phyloP scores from a whole-genome alignment of 2,329 filamentous ascomycete species.

The Phialemoniopsis sp. region DNA sequence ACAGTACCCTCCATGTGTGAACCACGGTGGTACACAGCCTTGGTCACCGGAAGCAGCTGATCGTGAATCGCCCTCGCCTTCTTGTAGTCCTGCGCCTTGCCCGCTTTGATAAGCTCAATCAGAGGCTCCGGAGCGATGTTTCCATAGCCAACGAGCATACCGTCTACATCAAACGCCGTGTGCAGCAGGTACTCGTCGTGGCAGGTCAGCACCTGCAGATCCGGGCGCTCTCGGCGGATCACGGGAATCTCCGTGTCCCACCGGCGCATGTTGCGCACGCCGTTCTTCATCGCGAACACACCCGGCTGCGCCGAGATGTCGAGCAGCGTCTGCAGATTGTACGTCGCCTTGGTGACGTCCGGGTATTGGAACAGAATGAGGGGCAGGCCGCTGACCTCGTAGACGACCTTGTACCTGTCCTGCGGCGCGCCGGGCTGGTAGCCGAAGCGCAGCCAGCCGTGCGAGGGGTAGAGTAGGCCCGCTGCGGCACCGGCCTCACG shows the following conservation, averaged over 20 bases:
- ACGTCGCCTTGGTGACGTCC: constrained; percentile 48
- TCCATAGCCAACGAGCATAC: constrained; percentile 50
- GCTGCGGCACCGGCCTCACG: constrained; percentile 46
- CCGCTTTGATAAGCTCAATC: constrained; percentile 44
- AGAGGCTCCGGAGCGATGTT: constrained; percentile 47
- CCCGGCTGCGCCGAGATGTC: constrained; percentile 48
- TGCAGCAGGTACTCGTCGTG: constrained; percentile 50
- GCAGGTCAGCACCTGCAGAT: constrained; percentile 45
- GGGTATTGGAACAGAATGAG: constrained; percentile 51
- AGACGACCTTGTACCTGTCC: constrained; percentile 45
- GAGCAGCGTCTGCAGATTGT: constrained; percentile 45
- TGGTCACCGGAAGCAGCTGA: constrained; percentile 43
- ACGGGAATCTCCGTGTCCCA: constrained; percentile 53
- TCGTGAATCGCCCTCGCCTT: constrained; percentile 45
- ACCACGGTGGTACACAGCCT: constrained; percentile 49
- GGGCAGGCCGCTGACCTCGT: constrained; percentile 42
- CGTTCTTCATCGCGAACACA: constrained; percentile 53
- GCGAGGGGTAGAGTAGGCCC: constrained; percentile 46
- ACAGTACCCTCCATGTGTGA: constrained; percentile 53
- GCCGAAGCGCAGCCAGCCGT: constrained; percentile 51
- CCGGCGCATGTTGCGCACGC: constrained; percentile 51
- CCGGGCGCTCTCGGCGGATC: constrained; percentile 41
- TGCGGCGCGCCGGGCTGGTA: constrained; percentile 48
- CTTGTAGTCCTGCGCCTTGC: constrained; percentile 43
- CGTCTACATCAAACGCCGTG: constrained; percentile 47